Percentiles rank a stretch among this genome's conserved stretches.
These are phyloP conservation scores for Ogataea paradorogensis DNA, from an alignment of 805 yeast species.

Conservation along the genomic window DNA sequence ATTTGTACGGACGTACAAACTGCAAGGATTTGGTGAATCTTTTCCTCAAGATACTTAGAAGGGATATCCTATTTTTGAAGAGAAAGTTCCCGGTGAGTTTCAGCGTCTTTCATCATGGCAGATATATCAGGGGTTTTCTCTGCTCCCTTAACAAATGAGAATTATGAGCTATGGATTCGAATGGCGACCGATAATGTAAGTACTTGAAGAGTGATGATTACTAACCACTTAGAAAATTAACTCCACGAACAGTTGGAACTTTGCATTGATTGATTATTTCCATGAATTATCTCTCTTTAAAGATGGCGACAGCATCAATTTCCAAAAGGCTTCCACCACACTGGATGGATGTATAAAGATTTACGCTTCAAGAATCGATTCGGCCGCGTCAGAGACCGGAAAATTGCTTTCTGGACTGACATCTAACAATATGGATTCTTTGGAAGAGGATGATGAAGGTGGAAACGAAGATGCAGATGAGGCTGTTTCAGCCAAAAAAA, in stretches of 20 bases:
- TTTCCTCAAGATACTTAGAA: not conserved
- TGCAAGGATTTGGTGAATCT: not conserved
- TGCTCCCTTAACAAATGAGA: constrained; percentile 34
- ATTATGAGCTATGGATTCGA: constrained; percentile 78
- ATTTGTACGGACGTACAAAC: not conserved
- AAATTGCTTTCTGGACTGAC: constrained; percentile 55
- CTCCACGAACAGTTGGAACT: constrained; percentile 82
- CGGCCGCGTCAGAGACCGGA: constrained; percentile 89
- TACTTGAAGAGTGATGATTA: constrained; percentile 1
- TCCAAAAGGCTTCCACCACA: constrained; percentile 88
- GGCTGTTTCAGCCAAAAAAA: constrained; percentile 12
- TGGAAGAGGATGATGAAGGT: constrained; percentile 18
- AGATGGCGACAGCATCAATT: constrained; percentile 78
- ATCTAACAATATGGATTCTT: constrained; percentile 26
- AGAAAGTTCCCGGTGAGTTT: not conserved
- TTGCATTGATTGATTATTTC: constrained; percentile 88
- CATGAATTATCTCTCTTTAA: constrained; percentile 73
- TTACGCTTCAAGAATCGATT: constrained; percentile 86
- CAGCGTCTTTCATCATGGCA: constrained; percentile 12
- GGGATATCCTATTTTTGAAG: not conserved
- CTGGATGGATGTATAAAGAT: constrained; percentile 94
- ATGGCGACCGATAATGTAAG: constrained; percentile 67
- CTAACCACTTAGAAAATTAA: constrained; percentile 54
- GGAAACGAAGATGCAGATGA: constrained; percentile 25
- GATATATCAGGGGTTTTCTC: constrained; percentile 18